These are phyloP conservation scores for Sesbania bispinosa DNA, from an alignment of 306 rosid genomes.

Conservation along the genomic window DNA sequence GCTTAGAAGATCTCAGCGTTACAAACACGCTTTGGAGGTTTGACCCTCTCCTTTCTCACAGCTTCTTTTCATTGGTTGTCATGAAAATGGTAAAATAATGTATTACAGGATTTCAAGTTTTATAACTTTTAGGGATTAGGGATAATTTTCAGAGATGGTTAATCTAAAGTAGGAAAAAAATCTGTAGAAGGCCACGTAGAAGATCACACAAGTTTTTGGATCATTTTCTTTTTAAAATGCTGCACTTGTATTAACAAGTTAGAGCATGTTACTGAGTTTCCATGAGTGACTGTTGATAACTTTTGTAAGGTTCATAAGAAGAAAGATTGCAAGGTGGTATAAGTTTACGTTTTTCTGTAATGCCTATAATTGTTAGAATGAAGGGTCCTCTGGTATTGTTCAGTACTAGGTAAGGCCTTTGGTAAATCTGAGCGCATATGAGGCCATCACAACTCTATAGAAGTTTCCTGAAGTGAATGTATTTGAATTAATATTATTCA, in stretches of 20 bases:
- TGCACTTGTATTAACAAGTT: neutral
- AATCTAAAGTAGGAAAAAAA: neutral
- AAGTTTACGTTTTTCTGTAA: neutral
- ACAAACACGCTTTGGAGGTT: conserved; percentile 96
- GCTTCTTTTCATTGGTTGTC: neutral
- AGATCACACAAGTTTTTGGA: neutral
- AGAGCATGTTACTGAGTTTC: neutral
- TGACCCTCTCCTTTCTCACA: neutral
- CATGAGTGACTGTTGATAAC: neutral
- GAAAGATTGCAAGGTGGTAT: neutral
- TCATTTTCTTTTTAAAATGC: neutral
- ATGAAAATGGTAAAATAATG: conserved; percentile 6
- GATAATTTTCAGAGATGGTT: neutral
- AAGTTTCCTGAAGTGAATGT: neutral
- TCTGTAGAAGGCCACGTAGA: neutral
- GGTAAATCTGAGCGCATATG: no score
- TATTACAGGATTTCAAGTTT: neutral
- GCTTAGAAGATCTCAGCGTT: conserved; percentile 73
- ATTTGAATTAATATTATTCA: neutral
- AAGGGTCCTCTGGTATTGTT: neutral
- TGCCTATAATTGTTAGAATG: conserved; percentile 10
- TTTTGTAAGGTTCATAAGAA: neutral
- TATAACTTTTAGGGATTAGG: neutral
- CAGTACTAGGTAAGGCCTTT: neutral
- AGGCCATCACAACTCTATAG: neutral